Evolutionary conservation across 2,329 filamentous ascomycete genomes (phyloP).

Genomic region (Hypoxylon sp.): DNA sequence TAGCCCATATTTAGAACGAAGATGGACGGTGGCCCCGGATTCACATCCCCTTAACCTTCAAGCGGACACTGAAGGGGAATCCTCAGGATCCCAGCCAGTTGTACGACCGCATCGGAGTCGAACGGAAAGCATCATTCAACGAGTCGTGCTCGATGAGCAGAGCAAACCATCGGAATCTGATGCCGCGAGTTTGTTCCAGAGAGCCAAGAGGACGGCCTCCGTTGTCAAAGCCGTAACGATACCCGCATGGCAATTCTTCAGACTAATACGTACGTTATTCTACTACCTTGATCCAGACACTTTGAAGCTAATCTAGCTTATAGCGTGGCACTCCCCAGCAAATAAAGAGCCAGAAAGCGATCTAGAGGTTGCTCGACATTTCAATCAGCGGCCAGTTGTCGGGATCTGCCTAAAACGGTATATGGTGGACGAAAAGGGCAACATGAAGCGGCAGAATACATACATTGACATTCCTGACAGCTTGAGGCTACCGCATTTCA

Average conservation of each 20-base stretch:
- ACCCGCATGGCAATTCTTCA: conserved; percentile 98
- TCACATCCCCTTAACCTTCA: conserved; percentile 23
- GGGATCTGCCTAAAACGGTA: conserved; percentile 96
- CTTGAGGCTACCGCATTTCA: conserved; percentile 90
- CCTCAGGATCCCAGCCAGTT: conserved; percentile 39
- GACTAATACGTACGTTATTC: conserved; percentile 80
- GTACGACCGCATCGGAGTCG: conserved; percentile 55
- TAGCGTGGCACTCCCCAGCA: conserved; percentile 85
- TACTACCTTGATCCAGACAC: background rate
- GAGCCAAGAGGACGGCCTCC: conserved; percentile 63
- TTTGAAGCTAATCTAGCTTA: conserved; percentile 54
- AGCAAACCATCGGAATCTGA: conserved; percentile 62
- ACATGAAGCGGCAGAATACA: conserved; percentile 80
- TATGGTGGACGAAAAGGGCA: conserved; percentile 77
- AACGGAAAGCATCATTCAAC: conserved; percentile 73
- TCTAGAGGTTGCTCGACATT: conserved; percentile 88
- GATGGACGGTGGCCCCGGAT: conserved; percentile 54
- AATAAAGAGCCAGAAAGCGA: conserved; percentile 72
- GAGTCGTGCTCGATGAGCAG: conserved; percentile 69
- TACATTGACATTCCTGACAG: conserved; percentile 89
- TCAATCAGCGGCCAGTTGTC: conserved; percentile 86
- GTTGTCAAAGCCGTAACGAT: conserved; percentile 88
- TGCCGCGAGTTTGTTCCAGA: conserved; percentile 60
- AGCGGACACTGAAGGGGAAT: conserved; percentile 38
- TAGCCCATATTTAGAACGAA: conserved; percentile 53